Conservation (phyloP, 139 green algal species). For the Chlorella sp. region DNA sequence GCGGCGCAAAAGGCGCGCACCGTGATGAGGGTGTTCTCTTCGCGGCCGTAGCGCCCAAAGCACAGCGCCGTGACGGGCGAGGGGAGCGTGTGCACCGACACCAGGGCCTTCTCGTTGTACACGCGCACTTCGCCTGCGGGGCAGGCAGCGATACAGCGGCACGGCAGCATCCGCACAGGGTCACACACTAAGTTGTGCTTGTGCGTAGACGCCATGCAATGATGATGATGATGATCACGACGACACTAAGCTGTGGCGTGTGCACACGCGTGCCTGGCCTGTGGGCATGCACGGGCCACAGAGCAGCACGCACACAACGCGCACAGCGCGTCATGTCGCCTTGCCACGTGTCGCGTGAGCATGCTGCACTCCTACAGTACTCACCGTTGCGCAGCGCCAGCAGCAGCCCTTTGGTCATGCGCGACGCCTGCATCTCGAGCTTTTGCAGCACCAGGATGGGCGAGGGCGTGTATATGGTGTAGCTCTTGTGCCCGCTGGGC, state of each 20-base stretch:
- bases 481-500: slow-evolving; percentile 50
- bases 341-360: too few relatives aligned
- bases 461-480: slow-evolving; percentile 59
- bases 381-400: slow-evolving; percentile 58
- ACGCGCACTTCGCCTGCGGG: slow-evolving; percentile 58
- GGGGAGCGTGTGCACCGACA: slow-evolving; percentile 26
- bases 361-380: too few relatives aligned
- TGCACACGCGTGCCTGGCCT: too few relatives aligned
- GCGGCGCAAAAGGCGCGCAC: slow-evolving; percentile 14
- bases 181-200: not conserved
- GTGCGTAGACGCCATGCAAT: too few relatives aligned
- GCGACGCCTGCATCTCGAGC: slow-evolving; percentile 28
- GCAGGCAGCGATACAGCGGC: too few relatives aligned
- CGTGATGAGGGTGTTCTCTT: slow-evolving; percentile 65
- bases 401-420: slow-evolving; percentile 41
- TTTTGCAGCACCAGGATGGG: slow-evolving; percentile 47
- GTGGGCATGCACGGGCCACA: too few relatives aligned
- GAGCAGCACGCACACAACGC: too few relatives aligned
- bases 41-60: slow-evolving; percentile 59
- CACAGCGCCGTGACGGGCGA: slow-evolving; percentile 42
- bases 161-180: too few relatives aligned
- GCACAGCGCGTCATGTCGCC: too few relatives aligned
- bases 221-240: too few relatives aligned
- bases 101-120: slow-evolving; percentile 63
- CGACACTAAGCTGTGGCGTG: too few relatives aligned